Evolutionary conservation across 192 early-diverging fungal species (phyloP), one percentile per base, ranked within the genome.

Genomic region (Backusella tarrabulga): DNA sequence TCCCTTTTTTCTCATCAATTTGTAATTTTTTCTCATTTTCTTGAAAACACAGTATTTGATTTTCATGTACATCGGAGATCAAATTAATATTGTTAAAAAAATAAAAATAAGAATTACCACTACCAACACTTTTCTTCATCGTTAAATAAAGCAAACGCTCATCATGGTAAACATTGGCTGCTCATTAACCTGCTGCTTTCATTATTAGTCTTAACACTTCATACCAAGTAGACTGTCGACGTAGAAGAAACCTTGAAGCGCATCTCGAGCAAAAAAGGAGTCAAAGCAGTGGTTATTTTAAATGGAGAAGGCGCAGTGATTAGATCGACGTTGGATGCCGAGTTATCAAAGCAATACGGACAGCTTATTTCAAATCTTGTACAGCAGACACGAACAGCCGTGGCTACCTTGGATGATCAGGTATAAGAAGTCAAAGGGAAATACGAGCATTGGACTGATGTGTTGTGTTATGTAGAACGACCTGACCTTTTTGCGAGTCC

Each of bases 221-320:
- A 63, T 29, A 29, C 11, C 56, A 63, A 63, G 56, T 75, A 75
- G 74, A 44, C 74, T 42, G 50, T 41, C 14, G 74, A 75, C 9
- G 74, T 99, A 41, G 97, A 99, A 83, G 97, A 99, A 80, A 97
- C 95, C 29, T 91, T 99, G 77, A 94, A 92, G 77, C 93, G 97
- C 2, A 84, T 99, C 54, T 91, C 91, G 38, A 81, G 90, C 6
- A 93, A 96, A 80, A 96, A 96, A 88, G 94, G 95, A 78, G 96
- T 99, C 26, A 91, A 97, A 83, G 92, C 90, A 12, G 91, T 99
- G 71, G 93, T 97, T 7, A 94, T 98, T 63, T 87, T 98, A 38
- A 98, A 97, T 79, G 90, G 92, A 70, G 95, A 96, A 36, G 97
- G 97, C 9, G 90, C 94, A 73, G 91, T 94, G 44, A 97, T 99